phyloP scores from a whole-genome alignment of 192 early-diverging fungal species.

The Linnemannia hyalina region DNA sequence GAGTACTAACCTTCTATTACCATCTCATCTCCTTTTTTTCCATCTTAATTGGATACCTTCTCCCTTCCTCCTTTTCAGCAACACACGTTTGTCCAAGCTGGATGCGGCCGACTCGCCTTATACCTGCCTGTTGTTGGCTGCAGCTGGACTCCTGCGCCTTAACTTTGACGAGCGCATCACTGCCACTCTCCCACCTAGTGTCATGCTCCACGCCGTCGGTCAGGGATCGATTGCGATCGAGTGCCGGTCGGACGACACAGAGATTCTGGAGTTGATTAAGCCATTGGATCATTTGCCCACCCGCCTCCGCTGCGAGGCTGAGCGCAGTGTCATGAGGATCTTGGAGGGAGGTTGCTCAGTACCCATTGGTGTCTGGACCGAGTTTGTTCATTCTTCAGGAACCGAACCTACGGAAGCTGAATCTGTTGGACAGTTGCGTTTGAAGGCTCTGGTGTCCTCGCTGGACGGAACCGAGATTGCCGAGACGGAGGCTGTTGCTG shows the following conservation, averaged over 20 bases:
- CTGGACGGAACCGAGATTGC: conserved; percentile 82
- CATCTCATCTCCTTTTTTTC: background rate
- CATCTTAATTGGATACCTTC: background rate
- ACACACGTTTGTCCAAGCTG: conserved; percentile 90
- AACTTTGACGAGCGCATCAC: conserved; percentile 78
- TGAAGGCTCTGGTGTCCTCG: conserved; percentile 80
- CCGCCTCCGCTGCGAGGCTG: conserved; percentile 77
- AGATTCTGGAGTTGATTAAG: conserved; percentile 62
- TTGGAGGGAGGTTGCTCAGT: conserved; percentile 97
- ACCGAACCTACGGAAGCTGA: conserved; percentile 17
- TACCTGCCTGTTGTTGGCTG: conserved; percentile 86
- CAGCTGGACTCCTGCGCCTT: conserved; percentile 86
- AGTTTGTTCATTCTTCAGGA: conserved; percentile 57
- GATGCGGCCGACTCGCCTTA: conserved; percentile 80
- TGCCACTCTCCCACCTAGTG: conserved; percentile 68
- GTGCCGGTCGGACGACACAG: conserved; percentile 75
- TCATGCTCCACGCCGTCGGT: conserved; percentile 89
- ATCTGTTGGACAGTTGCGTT: conserved; percentile 48
- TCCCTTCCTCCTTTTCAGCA: conserved; percentile 61
- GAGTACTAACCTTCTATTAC: background rate
- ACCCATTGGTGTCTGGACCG: conserved; percentile 88
- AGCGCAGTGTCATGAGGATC: conserved; percentile 88
- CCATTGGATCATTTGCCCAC: conserved; percentile 77
- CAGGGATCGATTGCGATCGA: conserved; percentile 95
- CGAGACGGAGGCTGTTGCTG: conserved; percentile 58